A percentile compares a stretch with the other conserved stretches of the same genome.
phyloP scores from a whole-genome alignment of 2,329 filamentous ascomycete species.

The Hypoxylon sp. region DNA sequence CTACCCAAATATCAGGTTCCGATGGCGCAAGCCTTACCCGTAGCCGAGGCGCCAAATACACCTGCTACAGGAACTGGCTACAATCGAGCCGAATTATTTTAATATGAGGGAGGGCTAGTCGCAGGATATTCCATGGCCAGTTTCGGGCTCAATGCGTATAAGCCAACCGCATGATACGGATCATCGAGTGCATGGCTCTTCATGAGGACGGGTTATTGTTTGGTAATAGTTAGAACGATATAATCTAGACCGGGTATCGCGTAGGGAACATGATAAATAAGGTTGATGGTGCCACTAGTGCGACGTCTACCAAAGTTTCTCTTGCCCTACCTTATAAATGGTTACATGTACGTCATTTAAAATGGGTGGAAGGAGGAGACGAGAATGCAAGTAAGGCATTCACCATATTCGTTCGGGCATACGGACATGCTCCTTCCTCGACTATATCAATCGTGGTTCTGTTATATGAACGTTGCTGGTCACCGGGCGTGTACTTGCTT shows the following conservation, averaged over 20 bases:
- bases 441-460: background rate
- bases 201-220: background rate
- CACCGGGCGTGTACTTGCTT: no score
- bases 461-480: no score
- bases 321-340: no score
- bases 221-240: background rate
- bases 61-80: constrained; percentile 30
- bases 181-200: background rate
- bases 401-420: background rate
- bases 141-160: background rate
- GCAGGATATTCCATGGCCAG: background rate
- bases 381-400: background rate
- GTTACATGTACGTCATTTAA: no score
- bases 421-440: background rate
- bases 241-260: background rate
- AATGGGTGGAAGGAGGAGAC: background rate
- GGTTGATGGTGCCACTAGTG: no score
- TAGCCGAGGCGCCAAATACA: constrained; percentile 32
- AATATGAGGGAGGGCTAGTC: background rate
- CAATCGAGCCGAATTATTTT: constrained; percentile 41
- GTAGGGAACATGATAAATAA: background rate
- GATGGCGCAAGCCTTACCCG: constrained; percentile 9
- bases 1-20: constrained; percentile 21
- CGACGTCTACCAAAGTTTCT: no score
- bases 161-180: background rate